Base-by-base conservation (phyloP, 441 rosid genomes). In the Adansonia gregorii region DNA sequence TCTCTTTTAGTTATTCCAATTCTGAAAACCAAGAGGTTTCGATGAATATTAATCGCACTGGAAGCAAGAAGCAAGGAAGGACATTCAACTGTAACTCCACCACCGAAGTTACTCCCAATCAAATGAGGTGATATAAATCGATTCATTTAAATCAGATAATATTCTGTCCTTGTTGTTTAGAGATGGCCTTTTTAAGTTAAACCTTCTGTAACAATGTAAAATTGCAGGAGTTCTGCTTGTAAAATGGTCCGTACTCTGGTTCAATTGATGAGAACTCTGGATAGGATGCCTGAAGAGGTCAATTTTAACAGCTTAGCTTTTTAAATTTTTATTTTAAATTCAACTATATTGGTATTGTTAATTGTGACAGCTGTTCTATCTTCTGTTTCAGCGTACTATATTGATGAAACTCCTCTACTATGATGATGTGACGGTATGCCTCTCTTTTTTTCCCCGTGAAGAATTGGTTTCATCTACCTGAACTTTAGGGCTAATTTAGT, bases 221-320 rank as follows among this genome's bases (percentile, higher is more conserved):
- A 81, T 24, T 78, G 79, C 89, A 94, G 99, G 92, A 97, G 93
- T 74, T 92, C 98, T 31, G 97, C 99, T 46, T 93, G 99, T 80
- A 97, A 97, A 82, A 93, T 97, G 98, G 87, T 97, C 76, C 94
- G 97, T 6, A 93, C 98, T 46, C 88, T 94, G 54, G 94, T 93
- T 83, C 98, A 91, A 83, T 60, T 97, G 86, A 96, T 96, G 99
- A 92, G 98, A 88, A 93, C 98, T 78, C 88, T 94, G 46, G 98
- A 97, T 76, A 92, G 71, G 79, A 94, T 94, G 97, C 98, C 98
- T 46, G 97, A 93, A 77, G 97, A 92, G 93, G 98, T 95, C 84
- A 81, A 43, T 54, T 68, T 39, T 24, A 58, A 52, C 48, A 63
- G 64, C 9, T 41, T 48, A 66, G 39, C 54, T 10, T 67, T 59